These are phyloP conservation scores for Metschnikowia chrysomelidarum DNA, from an alignment of 805 yeast species.

Conservation along the genomic window DNA sequence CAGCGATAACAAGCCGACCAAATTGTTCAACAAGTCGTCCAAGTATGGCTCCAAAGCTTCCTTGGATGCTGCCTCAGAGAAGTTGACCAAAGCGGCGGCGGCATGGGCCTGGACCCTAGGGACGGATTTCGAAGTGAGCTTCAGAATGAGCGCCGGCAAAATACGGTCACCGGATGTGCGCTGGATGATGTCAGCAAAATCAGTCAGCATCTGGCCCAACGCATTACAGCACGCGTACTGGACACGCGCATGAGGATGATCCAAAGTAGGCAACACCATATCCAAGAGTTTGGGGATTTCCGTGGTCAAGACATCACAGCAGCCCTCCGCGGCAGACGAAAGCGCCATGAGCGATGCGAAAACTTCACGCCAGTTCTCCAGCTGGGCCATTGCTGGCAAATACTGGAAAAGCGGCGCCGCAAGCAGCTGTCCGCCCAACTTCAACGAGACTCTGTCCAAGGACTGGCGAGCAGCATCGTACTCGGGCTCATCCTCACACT, in stretches of 20 bases:
- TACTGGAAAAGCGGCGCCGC: slow-evolving; percentile 85
- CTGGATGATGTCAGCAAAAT: slow-evolving; percentile 88
- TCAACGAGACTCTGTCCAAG: slow-evolving; percentile 85
- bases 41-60: slow-evolving; percentile 90
- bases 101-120: slow-evolving; percentile 98
- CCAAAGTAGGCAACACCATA: slow-evolving; percentile 78
- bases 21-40: slow-evolving; percentile 72
- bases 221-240: slow-evolving; percentile 98
- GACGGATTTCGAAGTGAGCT: slow-evolving; percentile 66
- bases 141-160: slow-evolving; percentile 84
- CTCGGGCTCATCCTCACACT: slow-evolving; percentile 75
- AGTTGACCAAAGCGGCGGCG: slow-evolving; percentile 96
- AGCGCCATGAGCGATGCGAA: slow-evolving; percentile 97
- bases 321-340: slow-evolving; percentile 96
- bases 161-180: slow-evolving; percentile 73
- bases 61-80: slow-evolving; percentile 86
- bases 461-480: slow-evolving; percentile 92
- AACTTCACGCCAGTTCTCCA: slow-evolving; percentile 86
- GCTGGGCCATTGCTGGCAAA: slow-evolving; percentile 77
- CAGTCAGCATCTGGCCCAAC: slow-evolving; percentile 94
- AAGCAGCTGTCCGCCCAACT: slow-evolving; percentile 76
- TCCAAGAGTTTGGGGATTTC: slow-evolving; percentile 82
- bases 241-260: slow-evolving; percentile 89
- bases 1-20: slow-evolving; percentile 73
- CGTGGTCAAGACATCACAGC: slow-evolving; percentile 78